A percentile compares a stretch with the other conserved stretches of the same genome.
These are phyloP conservation scores for Colletotrichum trifolii DNA, from an alignment of 2,329 filamentous ascomycete species.

Conservation along the genomic window DNA sequence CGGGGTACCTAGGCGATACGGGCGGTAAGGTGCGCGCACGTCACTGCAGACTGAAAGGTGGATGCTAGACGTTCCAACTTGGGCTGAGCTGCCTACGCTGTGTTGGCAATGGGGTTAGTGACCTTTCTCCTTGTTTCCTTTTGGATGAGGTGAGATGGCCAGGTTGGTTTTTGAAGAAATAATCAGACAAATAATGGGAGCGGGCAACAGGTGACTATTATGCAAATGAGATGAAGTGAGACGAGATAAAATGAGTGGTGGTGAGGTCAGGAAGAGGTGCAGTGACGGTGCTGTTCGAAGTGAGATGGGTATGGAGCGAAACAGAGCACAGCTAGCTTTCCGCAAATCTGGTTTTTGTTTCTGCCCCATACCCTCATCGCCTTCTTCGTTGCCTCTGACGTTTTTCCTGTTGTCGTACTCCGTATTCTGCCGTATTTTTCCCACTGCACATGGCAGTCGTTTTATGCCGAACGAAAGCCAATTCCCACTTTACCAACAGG, in stretches of 20 bases:
- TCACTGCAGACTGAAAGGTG: too few relatives aligned
- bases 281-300: slow-evolving; percentile 2
- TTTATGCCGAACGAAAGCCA: slow-evolving; percentile 11
- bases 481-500: slow-evolving; percentile 3
- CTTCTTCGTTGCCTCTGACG: slow-evolving; percentile 1
- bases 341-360: slow-evolving; percentile 18
- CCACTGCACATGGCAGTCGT: background rate
- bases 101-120: too few relatives aligned
- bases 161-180: too few relatives aligned
- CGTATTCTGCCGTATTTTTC: background rate
- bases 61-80: too few relatives aligned
- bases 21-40: too few relatives aligned
- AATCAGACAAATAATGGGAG: too few relatives aligned
- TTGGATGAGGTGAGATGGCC: too few relatives aligned
- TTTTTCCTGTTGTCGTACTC: background rate
- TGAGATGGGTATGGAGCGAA: background rate
- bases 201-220: too few relatives aligned
- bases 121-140: too few relatives aligned
- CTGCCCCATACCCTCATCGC: background rate
- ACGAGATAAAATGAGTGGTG: slow-evolving; percentile 23
- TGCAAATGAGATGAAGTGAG: too few relatives aligned
- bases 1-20: too few relatives aligned
- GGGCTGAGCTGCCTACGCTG: too few relatives aligned
- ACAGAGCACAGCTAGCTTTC: background rate
- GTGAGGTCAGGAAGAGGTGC: slow-evolving; percentile 22